Base-by-base conservation (phyloP, 352 stramenopile species). In the Phytophthora sp. region DNA sequence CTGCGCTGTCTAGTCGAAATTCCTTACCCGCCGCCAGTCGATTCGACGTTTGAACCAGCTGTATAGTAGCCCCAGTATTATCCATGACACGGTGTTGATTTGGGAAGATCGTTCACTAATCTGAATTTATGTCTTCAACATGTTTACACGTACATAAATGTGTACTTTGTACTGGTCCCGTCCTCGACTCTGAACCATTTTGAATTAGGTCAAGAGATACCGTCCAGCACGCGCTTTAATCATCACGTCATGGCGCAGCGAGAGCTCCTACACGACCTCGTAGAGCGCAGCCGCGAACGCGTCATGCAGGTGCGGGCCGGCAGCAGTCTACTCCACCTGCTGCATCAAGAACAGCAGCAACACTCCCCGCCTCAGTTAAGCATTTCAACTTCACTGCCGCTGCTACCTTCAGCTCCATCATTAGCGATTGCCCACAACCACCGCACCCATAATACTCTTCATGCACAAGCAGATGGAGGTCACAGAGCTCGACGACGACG, bases 211-310 rank as follows among this genome's bases (percentile, higher is more conserved):
- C 31, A 53, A 33, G 29, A 33, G 29, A 9, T 33, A 9, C 29
- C 29, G n/a, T 38, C 18, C 26, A 23, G 24, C 63, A 42, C 50
- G 38, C n/a, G n/a, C n/a, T n/a, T n/a, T n/a, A n/a, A n/a, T n/a
- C n/a, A n/a, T n/a, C n/a, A 38, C n/a, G 16, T 44, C 9, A 73
- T 67, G 27, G 63, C 64, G 35, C 79, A 82, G 36, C 84, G 77
- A 63, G 70, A 76, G 38, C 64, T 89, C 20, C 75, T 89, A 39
- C 82, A 80, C 54, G 76, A 80, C 20, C 71, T 91, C 21, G 67
- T 91, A n/a, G 74, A 89, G 47, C 70, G 80, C 57, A 91, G 82
- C 23, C 68, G 68, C 38, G 76, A 88, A 36, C 78, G 82, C 27
- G 74, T 89, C 9, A 64, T 75, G 39, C 79, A 87, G 47, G 79